phyloP scores from a whole-genome alignment of 768 basidiomycete species.

The Hypholoma fasciculare region DNA sequence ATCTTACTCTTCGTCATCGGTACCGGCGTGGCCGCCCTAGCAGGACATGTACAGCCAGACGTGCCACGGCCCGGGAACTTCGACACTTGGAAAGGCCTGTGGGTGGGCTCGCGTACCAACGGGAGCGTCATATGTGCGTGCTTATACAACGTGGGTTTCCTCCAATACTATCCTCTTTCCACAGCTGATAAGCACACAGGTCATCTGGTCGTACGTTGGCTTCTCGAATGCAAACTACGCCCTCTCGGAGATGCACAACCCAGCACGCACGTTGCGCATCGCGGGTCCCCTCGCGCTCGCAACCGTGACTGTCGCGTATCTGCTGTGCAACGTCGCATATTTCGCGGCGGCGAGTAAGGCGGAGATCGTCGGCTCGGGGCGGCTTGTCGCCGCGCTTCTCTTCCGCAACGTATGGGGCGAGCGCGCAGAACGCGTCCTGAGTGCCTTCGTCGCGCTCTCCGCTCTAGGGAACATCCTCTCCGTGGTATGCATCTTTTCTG shows the following conservation, averaged over 20 bases:
- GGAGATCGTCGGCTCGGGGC: slow-evolving; percentile 60
- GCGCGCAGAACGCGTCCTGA: slow-evolving; percentile 37
- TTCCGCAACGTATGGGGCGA: slow-evolving; percentile 67
- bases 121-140: slow-evolving; percentile 49
- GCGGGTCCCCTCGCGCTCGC: slow-evolving; percentile 63
- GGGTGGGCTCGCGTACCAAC: slow-evolving; percentile 38
- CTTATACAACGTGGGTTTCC: slow-evolving; percentile 41
- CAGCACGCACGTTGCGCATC: slow-evolving; percentile 59
- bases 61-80: slow-evolving; percentile 30
- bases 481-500: slow-evolving; percentile 37
- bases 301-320: slow-evolving; percentile 53
- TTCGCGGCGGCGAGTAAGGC: slow-evolving; percentile 64
- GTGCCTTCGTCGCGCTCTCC: slow-evolving; percentile 48
- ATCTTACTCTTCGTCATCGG: slow-evolving; percentile 44
- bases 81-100: slow-evolving; percentile 19
- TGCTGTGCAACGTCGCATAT: slow-evolving; percentile 66
- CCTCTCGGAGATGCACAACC: slow-evolving; percentile 61
- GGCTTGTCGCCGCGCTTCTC: slow-evolving; percentile 62
- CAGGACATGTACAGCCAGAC: slow-evolving; percentile 23
- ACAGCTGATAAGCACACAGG: slow-evolving; percentile 27
- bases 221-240: slow-evolving; percentile 72
- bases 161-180: background rate
- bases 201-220: slow-evolving; percentile 53
- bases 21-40: slow-evolving; percentile 44
- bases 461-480: slow-evolving; percentile 60